Evolutionary conservation across 2,329 filamentous ascomycete genomes (phyloP).

Genomic region (Sphaerulina populicola): DNA sequence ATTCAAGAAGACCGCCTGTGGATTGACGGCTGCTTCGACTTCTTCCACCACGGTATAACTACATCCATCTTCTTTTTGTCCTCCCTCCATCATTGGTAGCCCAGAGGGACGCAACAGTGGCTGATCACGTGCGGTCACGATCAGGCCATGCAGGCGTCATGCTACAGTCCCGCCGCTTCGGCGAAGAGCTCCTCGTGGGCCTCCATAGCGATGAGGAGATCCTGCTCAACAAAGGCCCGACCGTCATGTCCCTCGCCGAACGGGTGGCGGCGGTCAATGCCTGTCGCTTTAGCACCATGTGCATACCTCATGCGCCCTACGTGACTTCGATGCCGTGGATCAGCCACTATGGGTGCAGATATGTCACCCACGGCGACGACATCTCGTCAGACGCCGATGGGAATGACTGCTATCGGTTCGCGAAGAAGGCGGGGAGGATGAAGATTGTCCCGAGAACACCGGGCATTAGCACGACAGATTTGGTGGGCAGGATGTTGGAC

Average conservation of each 20-base stretch:
- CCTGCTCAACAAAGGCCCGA: constrained; percentile 92
- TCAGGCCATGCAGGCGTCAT: constrained; percentile 82
- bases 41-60: constrained; percentile 70
- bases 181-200: constrained; percentile 79
- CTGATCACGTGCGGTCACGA: constrained; percentile 13
- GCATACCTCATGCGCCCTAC: constrained; percentile 80
- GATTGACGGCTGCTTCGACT: constrained; percentile 99
- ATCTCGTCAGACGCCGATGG: constrained; percentile 91
- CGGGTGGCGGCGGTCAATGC: constrained; percentile 87
- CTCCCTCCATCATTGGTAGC: no score
- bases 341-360: constrained; percentile 86
- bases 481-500: constrained; percentile 95
- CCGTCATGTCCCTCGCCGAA: constrained; percentile 90
- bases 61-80: neutral
- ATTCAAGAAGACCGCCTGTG: constrained; percentile 70
- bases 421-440: constrained; percentile 88
- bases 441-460: constrained; percentile 95
- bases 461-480: constrained; percentile 91
- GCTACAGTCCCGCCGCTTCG: constrained; percentile 87
- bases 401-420: constrained; percentile 94
- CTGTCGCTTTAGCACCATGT: constrained; percentile 85
- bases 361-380: constrained; percentile 93
- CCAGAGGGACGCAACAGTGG: constrained; percentile 2
- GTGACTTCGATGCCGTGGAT: constrained; percentile 93
- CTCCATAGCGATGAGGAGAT: constrained; percentile 95